Base-by-base conservation (phyloP, 495 filamentous ascomycete species). In the Pyronema omphalodes region DNA sequence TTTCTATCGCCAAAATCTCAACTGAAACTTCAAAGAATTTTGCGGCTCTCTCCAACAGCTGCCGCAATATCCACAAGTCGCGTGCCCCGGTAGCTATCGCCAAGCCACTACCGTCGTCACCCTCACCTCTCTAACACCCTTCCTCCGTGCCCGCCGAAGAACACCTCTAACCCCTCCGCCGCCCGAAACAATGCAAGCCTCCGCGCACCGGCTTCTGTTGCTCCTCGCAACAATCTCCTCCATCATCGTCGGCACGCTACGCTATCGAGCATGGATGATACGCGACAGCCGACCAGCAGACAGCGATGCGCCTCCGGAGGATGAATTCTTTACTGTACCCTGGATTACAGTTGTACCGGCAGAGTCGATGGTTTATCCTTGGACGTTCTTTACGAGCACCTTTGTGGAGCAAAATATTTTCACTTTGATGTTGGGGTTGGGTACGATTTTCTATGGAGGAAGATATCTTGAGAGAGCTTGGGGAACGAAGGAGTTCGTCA, bases 401-500 rank as follows among this genome's bases (percentile, higher is more conserved):
- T 76, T 95, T 44, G 86, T 93, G 46, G 91, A 98, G 68, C 84
- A 86, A 67, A 96, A 54, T 41, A 74, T 94, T 64, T 83, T 94
- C 64, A 91, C 86, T 29, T 73, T 95, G 3, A 68, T 79, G 11
- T 76, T 95, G 50, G 86, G 88, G 54, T 81, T 76, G 9, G 71
- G 80, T 29, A 91, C 89, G 14, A 68, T 96, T 39, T 89, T 93
- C 69, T 86, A 94, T 72, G 93, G 88, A 17, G 91, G 93, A 7
- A 80, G 86, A 58, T 98, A 98, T 64, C 76, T 98, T 23, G 91
- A 98, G 70, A 78, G 91, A 58, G 91, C 93, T 45, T 98, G 91
- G 91, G 82, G 86, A 33, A 86, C 84, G n/a, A 75, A 74, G 41
- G 91, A 96, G 67, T 87, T 95, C 64, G 84, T 75, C 60, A 94